Conservation (phyloP, 441 rosid genomes). For the Mallotus repandus region DNA sequence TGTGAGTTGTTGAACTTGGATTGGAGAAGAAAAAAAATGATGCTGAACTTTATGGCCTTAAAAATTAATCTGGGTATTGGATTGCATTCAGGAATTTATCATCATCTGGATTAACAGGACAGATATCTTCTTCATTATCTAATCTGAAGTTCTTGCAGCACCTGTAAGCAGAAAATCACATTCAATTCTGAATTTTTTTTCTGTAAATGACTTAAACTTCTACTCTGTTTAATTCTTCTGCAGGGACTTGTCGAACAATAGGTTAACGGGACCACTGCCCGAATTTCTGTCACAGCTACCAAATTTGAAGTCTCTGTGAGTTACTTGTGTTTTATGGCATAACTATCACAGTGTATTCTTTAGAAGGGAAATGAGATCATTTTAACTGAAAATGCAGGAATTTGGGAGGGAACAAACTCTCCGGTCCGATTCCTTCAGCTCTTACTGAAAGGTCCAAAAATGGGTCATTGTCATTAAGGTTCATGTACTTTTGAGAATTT, state of each 20-base stretch:
- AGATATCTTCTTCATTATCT: constrained; percentile 36
- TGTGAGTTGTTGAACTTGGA: constrained; percentile 38
- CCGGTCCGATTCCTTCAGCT: constrained; percentile 47
- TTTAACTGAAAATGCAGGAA: constrained; percentile 33
- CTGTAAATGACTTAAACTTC: not conserved
- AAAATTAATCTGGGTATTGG: not conserved
- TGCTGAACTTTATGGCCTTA: not conserved
- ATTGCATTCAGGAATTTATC: constrained; percentile 49
- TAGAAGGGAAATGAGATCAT: not conserved
- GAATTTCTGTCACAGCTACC: constrained; percentile 43
- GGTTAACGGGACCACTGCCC: constrained; percentile 46
- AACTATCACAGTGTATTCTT: not conserved
- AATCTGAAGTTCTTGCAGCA: constrained; percentile 39
- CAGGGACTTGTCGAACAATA: constrained; percentile 66
- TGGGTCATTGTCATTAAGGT: constrained; percentile 43
- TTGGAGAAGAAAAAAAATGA: not conserved
- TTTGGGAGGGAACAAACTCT: constrained; percentile 49
- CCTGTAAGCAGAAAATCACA: constrained; percentile 40
- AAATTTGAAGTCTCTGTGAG: constrained; percentile 47
- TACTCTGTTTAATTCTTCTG: not conserved
- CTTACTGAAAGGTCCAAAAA: constrained; percentile 34
- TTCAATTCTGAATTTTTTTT: not conserved
- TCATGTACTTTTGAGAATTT: not conserved
- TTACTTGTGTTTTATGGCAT: constrained; percentile 10
- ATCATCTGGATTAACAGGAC: constrained; percentile 50